Evolutionary conservation across 1,284 basidiomycete genomes (phyloP), one percentile per base, ranked within the genome.

Genomic region (Sanguinoderma infundibulare): DNA sequence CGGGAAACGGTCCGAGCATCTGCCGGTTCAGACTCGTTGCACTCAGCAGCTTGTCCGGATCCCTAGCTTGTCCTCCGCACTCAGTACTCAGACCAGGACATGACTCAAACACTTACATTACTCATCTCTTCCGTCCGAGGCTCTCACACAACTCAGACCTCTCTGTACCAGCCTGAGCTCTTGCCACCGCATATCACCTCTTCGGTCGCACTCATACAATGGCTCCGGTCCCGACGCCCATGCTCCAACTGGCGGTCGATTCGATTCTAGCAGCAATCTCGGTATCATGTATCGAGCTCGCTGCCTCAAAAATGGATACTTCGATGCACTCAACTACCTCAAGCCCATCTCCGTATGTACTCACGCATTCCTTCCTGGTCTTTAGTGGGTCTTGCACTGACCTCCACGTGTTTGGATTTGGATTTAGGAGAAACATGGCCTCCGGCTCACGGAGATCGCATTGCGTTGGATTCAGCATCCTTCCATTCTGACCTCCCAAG

Each of bases 391-490:
- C 10, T 34, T 14, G 40, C 8, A 6, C 20, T 42, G 22, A 42
- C n/a, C 9, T 51, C 26, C 57, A 51, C 8, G 1, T 56, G 32
- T 32, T 24, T 17, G 49, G 51, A 30, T 24, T 38, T 60, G 36
- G n/a, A n/a, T n/a, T n/a, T 67, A 81, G 74, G 73, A 80, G 39
- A 80, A 81, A 64, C 74, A 79, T 61, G 60, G 68, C 28, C 70
- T 82, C 10, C 73, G 78, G 0, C 69, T 81, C 36, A 75, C 76
- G n/a, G 80, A 81, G 67, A 77, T 80, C 14, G 79, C 81, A 2
- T 70, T 81, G 46, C 70, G 81, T 7, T 82, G 81, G 81, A 71
- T 75, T 51, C 75, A 78, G 67, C 79, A 82, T 64, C 80, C 82
- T 64, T 83, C 81, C 10, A 69, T 70, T 14, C 70, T 85, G 50